A percentile compares a stretch with the other conserved stretches of the same genome.
phyloP scores from a whole-genome alignment of 192 early-diverging fungal genomes.

The Mortierella hygrophila region DNA sequence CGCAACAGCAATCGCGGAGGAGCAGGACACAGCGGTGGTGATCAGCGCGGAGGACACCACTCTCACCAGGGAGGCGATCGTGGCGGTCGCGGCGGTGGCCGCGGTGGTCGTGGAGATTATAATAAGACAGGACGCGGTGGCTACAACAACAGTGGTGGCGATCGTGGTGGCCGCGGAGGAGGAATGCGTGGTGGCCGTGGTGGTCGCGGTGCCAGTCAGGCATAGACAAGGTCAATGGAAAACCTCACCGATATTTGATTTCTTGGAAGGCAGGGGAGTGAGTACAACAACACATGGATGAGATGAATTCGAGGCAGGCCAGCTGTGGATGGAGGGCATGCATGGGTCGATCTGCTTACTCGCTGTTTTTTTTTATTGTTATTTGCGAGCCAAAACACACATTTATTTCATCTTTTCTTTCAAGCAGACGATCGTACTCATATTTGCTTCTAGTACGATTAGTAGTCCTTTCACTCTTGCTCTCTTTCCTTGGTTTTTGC shows the following conservation, averaged over 20 bases:
- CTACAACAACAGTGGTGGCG: slow-evolving; percentile 26
- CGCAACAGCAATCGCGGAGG: slow-evolving; percentile 59
- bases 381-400: neutral
- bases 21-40: slow-evolving; percentile 62
- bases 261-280: neutral
- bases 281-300: neutral
- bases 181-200: slow-evolving; percentile 45
- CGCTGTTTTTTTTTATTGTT: neutral
- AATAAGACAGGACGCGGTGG: slow-evolving; percentile 57
- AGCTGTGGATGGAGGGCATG: neutral
- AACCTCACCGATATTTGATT: slow-evolving; percentile 2
- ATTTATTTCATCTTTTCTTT: neutral
- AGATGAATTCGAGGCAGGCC: neutral
- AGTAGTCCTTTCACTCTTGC: neutral
- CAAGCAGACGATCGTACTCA: neutral
- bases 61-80: slow-evolving; percentile 59
- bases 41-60: slow-evolving; percentile 65
- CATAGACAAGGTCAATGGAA: slow-evolving; percentile 18
- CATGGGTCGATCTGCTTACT: neutral
- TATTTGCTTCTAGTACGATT: neutral
- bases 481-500: neutral
- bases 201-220: slow-evolving; percentile 48
- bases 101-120: slow-evolving; percentile 58
- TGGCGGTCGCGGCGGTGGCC: slow-evolving; percentile 48
- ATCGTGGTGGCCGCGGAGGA: slow-evolving; percentile 49